Base-by-base conservation (phyloP, 2,329 filamentous ascomycete species). In the Cladophialophora chaetospira region DNA sequence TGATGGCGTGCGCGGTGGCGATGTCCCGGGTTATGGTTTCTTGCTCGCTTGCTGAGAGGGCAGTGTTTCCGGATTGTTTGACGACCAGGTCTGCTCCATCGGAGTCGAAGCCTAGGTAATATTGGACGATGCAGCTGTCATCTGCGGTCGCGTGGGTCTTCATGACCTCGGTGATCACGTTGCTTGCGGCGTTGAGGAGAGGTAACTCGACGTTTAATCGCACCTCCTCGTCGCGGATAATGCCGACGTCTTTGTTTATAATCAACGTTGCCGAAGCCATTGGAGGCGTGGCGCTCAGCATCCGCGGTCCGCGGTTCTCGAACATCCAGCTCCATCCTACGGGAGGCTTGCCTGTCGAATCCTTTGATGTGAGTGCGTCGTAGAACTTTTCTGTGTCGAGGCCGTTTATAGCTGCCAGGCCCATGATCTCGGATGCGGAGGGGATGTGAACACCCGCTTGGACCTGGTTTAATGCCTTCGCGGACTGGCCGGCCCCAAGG, bases 401-500 rank as follows among this genome's bases (percentile, higher is more conserved):
- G 0, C 83, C 83, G 3, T 85, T 67, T 17, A 78, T 76, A 29
- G 74, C 75, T 1, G 83, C 84, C 40, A 87, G 79, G 0, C 82
- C 84, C 73, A 86, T 77, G 3, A 78, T 81, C 66, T 88, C 85
- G 65, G 79, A 81, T 2, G 80, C 77, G 1, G 81, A 78, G 0
- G 85, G 75, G 64, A 88, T 86, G 61, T 87, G 83, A 63, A 83
- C 82, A 2, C 81, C 84, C 0, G 84, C 84, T 29, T 87, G 68
- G 47, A 88, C 77, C 70, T 88, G 77, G 73, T 88, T 85, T 53
- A 82, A 72, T 77, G 85, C 79, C 73, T 88, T 83, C 76, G 86
- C 79, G 69, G 85, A 80, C 68, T 82, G 79, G 13, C 81, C 77
- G 0, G 82, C 82, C 0, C 85, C 85, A 47, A 87, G 70, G 0